A percentile compares a stretch with the other conserved stretches of the same genome.
Evolutionary conservation across 441 rosid genomes (phyloP).

Genomic region (Pelargonium cotyledonis): DNA sequence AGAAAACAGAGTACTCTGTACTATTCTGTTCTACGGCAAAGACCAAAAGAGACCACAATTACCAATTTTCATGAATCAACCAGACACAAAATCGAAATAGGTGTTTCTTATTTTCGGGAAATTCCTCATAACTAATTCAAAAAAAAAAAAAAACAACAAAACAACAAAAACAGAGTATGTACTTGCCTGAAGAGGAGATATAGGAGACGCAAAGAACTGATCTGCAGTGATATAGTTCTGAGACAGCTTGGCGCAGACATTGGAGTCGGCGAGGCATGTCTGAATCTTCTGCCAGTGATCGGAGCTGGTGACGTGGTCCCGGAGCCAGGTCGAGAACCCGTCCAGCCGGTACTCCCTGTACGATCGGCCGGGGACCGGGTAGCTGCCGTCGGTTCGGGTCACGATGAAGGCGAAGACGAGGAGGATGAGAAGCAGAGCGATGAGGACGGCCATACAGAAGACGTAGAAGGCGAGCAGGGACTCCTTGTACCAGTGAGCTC

Average conservation of each 20-base stretch:
- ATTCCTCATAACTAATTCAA: too few relatives aligned
- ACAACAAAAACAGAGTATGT: too few relatives aligned
- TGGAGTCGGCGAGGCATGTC: constrained; percentile 46
- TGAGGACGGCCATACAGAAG: constrained; percentile 61
- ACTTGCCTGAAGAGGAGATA: constrained; percentile 72
- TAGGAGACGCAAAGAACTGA: constrained; percentile 50
- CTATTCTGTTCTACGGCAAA: too few relatives aligned
- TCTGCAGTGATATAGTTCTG: constrained; percentile 50
- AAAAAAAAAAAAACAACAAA: too few relatives aligned
- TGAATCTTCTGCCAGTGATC: constrained; percentile 46
- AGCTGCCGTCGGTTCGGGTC: constrained; percentile 54
- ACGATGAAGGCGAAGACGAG: constrained; percentile 51
- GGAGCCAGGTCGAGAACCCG: constrained; percentile 47
- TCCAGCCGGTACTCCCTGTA: constrained; percentile 49
- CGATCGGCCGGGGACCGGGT: constrained; percentile 39
- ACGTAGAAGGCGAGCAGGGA: constrained; percentile 48
- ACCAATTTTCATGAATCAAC: too few relatives aligned
- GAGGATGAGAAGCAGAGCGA: constrained; percentile 41
- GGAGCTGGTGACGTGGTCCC: constrained; percentile 36
- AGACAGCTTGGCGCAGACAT: constrained; percentile 42
- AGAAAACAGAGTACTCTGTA: too few relatives aligned
- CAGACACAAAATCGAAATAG: too few relatives aligned
- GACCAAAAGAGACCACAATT: too few relatives aligned
- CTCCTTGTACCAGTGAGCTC: constrained; percentile 63
- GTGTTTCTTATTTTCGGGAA: too few relatives aligned